Conservation (phyloP, 148 eudicot genomes). For the Rhododendron molle region DNA sequence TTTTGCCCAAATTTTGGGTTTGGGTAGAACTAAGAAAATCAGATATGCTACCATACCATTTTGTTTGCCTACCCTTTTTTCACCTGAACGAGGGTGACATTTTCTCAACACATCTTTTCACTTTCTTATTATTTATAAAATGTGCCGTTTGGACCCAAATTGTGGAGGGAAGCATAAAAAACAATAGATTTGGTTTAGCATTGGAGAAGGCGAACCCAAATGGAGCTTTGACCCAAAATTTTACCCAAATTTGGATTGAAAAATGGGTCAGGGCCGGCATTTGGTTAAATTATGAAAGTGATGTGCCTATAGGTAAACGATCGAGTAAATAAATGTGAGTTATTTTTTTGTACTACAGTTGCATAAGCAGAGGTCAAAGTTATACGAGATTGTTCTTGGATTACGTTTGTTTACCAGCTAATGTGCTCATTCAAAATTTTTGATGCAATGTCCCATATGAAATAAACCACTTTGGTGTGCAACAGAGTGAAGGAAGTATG, state of each 20-base stretch:
- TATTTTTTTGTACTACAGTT: background rate
- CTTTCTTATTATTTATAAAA: too few species aligned
- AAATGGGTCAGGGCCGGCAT: background rate
- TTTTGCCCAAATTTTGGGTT: too few species aligned
- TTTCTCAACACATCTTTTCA: too few species aligned
- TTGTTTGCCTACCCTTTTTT: too few species aligned
- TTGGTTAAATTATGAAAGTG: background rate
- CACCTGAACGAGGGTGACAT: background rate
- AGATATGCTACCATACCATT: background rate
- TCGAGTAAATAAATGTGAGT: background rate
- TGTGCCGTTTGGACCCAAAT: too few species aligned
- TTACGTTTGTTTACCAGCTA: background rate
- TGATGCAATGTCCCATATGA: background rate
- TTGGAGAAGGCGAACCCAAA: too few species aligned
- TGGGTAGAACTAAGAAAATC: too few species aligned
- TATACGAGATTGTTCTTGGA: background rate
- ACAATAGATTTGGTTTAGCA: too few species aligned
- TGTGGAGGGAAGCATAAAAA: too few species aligned
- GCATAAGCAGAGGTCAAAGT: background rate
- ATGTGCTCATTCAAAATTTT: background rate
- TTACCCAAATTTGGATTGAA: too few species aligned
- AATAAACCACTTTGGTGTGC: background rate
- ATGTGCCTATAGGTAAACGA: background rate
- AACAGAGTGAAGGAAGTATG: background rate
- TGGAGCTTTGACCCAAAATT: too few species aligned